Evolutionary conservation across 768 basidiomycete species (phyloP).

Genomic region (Suillus fuscotomentosus): DNA sequence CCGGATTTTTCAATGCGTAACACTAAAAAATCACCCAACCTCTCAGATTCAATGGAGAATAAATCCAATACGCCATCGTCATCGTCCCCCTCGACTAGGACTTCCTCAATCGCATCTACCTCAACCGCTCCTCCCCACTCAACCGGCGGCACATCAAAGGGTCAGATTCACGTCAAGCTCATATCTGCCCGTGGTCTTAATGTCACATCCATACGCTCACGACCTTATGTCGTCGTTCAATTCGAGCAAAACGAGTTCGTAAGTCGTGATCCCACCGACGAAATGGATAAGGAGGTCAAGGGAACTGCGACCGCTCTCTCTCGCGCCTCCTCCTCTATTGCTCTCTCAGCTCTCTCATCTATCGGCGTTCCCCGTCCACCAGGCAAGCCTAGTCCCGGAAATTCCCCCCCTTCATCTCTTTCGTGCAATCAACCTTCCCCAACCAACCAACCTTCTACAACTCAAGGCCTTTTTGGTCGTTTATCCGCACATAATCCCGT

Average conservation of each 20-base stretch:
- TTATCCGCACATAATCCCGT: conserved; percentile 84
- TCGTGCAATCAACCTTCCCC: conserved; percentile 35
- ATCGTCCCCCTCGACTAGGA: conserved; percentile 37
- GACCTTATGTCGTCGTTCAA: conserved; percentile 94
- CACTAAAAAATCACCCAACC: conserved; percentile 39
- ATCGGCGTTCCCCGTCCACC: conserved; percentile 50
- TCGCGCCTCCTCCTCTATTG: conserved; percentile 58
- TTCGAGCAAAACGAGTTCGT: conserved; percentile 99
- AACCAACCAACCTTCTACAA: conserved; percentile 20
- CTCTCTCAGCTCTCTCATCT: conserved; percentile 64
- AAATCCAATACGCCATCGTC: conserved; percentile 39
- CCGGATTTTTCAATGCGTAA: conserved; percentile 82
- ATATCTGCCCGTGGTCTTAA: conserved; percentile 86
- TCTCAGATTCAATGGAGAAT: conserved; percentile 33
- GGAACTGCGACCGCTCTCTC: conserved; percentile 65
- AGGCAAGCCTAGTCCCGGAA: conserved; percentile 40
- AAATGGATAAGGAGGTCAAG: conserved; percentile 86
- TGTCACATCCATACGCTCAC: conserved; percentile 60
- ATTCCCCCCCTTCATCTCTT: conserved; percentile 43
- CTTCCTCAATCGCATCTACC: conserved; percentile 25
- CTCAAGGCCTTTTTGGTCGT: conserved; percentile 57
- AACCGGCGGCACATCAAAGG: conserved; percentile 44
- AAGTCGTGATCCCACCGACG: conserved; percentile 82
- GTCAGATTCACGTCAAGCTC: conserved; percentile 94
- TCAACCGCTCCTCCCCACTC: conserved; percentile 22